These are phyloP conservation scores for Solanum habrochaites DNA, from an alignment of 257 asterid genomes.

Conservation along the genomic window DNA sequence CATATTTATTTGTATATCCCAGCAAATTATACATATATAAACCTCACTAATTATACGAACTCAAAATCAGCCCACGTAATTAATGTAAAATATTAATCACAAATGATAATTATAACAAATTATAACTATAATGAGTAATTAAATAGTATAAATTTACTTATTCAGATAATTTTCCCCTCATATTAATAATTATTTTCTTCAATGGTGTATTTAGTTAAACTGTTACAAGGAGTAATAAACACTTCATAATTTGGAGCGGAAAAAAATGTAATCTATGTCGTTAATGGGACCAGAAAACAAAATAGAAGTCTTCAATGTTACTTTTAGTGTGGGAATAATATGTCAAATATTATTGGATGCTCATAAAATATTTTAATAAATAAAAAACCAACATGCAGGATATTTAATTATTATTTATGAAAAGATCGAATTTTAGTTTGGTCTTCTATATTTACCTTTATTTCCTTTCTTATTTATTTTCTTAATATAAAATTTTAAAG, in stretches of 20 bases:
- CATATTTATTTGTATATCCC: too few species aligned
- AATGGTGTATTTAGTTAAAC: neutral
- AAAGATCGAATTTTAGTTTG: neutral
- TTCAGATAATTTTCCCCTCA: rapidly evolving
- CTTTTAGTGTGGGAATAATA: neutral
- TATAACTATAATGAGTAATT: too few species aligned
- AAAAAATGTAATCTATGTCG: neutral
- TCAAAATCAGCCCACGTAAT: too few species aligned
- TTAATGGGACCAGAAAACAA: neutral
- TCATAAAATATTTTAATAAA: neutral
- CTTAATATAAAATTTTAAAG: neutral
- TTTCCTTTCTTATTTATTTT: neutral
- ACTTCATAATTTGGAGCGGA: neutral
- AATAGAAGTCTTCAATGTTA: neutral
- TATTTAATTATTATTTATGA: neutral
- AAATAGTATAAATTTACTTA: too few species aligned
- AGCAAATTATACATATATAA: too few species aligned
- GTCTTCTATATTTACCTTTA: neutral
- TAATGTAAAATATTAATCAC: rapidly evolving
- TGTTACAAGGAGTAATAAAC: neutral
- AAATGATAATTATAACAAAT: too few species aligned
- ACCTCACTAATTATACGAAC: too few species aligned
- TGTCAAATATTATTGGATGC: neutral
- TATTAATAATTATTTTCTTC: too few species aligned
- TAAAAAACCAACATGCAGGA: neutral